phyloP scores from a whole-genome alignment of 352 stramenopile genomes.

The Pythium insidiosum region DNA sequence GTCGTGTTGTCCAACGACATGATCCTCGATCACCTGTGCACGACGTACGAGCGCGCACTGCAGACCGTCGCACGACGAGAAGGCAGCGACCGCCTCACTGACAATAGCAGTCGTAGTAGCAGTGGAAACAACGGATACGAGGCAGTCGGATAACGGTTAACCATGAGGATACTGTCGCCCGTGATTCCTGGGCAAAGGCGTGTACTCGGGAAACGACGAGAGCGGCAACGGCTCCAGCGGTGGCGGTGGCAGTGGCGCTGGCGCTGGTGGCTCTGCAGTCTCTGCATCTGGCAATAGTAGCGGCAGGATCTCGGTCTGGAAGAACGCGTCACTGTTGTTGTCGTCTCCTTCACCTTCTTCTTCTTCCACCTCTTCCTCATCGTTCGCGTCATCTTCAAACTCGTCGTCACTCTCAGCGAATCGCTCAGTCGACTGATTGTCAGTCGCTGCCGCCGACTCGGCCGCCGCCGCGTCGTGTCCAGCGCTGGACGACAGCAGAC shows the following conservation, averaged over 20 bases:
- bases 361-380: neutral
- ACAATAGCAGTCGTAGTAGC: too few relatives aligned
- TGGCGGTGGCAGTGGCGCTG: neutral
- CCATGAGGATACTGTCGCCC: too few relatives aligned
- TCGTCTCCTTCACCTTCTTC: neutral
- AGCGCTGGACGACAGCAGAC: too few relatives aligned
- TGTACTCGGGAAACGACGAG: neutral
- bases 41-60: constrained; percentile 67
- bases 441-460: constrained; percentile 1
- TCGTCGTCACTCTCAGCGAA: neutral
- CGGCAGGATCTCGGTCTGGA: constrained; percentile 26
- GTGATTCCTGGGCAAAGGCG: neutral
- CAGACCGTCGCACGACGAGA: constrained; percentile 2
- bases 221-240: too few relatives aligned
- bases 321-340: constrained; percentile 14
- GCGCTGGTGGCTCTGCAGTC: neutral
- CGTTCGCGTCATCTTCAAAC: neutral
- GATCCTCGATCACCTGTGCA: constrained; percentile 82
- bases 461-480: constrained; percentile 4
- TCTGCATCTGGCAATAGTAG: constrained; percentile 13
- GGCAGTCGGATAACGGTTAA: too few relatives aligned
- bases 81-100: neutral
- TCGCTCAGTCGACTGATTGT: too few relatives aligned
- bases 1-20: constrained; percentile 78
- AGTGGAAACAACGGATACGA: too few relatives aligned